phyloP scores from a whole-genome alignment of 495 filamentous ascomycete species.

The Lichina pygmaea region DNA sequence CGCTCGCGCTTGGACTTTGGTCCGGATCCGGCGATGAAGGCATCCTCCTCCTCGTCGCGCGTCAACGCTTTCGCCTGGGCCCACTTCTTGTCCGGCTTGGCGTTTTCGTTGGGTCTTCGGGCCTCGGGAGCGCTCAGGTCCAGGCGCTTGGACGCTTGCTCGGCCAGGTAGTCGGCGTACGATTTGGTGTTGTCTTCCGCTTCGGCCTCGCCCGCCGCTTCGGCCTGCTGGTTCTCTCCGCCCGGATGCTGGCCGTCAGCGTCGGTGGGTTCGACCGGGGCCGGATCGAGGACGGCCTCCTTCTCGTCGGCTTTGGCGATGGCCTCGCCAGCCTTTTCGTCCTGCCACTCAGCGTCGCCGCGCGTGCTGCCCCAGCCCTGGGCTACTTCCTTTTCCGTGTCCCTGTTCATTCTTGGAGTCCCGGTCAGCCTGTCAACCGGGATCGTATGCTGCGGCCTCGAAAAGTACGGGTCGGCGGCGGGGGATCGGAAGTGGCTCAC shows the following conservation, averaged over 20 bases:
- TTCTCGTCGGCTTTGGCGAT: slow-evolving; percentile 64
- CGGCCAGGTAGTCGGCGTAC: slow-evolving; percentile 64
- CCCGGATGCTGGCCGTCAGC: slow-evolving; percentile 5
- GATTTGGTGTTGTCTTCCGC: slow-evolving; percentile 71
- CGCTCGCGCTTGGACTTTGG: slow-evolving; percentile 71
- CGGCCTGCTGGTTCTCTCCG: slow-evolving; percentile 11
- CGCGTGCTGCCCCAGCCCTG: slow-evolving; percentile 71
- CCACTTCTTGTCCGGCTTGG: slow-evolving; percentile 73
- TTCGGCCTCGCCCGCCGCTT: slow-evolving; percentile 21
- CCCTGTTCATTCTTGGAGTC: slow-evolving; percentile 17
- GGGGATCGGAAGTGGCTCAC: slow-evolving; percentile 19
- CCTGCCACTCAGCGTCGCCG: slow-evolving; percentile 56
- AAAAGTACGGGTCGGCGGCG: background rate
- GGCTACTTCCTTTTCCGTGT: slow-evolving; percentile 76
- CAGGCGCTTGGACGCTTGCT: slow-evolving; percentile 58
- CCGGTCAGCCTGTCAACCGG: background rate
- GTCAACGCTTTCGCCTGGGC: slow-evolving; percentile 51
- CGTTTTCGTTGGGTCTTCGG: slow-evolving; percentile 77
- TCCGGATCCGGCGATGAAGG: slow-evolving; percentile 44
- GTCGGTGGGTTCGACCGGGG: slow-evolving; percentile 14
- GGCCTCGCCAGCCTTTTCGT: slow-evolving; percentile 65
- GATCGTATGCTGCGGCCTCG: background rate
- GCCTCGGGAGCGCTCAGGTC: slow-evolving; percentile 42
- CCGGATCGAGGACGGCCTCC: slow-evolving; percentile 16
- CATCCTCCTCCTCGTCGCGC: slow-evolving; percentile 42